Evolutionary conservation across 768 basidiomycete species (phyloP).

Genomic region (Leccinum rimulosum): DNA sequence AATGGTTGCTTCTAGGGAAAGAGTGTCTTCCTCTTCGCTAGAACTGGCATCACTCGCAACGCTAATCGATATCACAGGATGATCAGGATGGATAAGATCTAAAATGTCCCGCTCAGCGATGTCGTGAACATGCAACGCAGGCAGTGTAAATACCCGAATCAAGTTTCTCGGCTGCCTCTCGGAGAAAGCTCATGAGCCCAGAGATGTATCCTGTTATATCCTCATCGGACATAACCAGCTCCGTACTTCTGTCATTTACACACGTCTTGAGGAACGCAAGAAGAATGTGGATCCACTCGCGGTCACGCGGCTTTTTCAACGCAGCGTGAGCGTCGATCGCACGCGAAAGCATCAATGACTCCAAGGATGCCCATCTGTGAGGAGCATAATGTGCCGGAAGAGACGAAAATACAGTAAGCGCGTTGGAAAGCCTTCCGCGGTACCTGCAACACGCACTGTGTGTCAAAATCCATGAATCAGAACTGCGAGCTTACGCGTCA

Average conservation of each 20-base stretch:
- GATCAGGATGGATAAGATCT: constrained; percentile 70
- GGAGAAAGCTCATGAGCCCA: constrained; percentile 48
- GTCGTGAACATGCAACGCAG: constrained; percentile 1
- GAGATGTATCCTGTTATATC: constrained; percentile 52
- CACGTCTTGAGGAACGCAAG: constrained; percentile 74
- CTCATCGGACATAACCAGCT: constrained; percentile 52
- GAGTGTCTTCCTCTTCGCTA: constrained; percentile 65
- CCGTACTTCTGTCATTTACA: constrained; percentile 51
- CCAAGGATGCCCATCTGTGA: constrained; percentile 76
- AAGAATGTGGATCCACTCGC: constrained; percentile 78
- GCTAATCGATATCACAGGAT: constrained; percentile 61
- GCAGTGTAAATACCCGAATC: constrained; percentile 46
- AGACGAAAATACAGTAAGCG: constrained; percentile 69
- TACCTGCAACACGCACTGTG: constrained; percentile 43
- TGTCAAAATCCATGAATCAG: not conserved
- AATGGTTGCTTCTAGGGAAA: constrained; percentile 55
- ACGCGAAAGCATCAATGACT: constrained; percentile 73
- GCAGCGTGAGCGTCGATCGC: constrained; percentile 66
- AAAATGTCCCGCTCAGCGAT: constrained; percentile 11
- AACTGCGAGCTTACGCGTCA: constrained; percentile 65
- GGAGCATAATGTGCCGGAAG: constrained; percentile 86
- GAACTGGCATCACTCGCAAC: constrained; percentile 46
- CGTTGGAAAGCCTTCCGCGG: constrained; percentile 59
- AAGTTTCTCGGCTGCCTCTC: constrained; percentile 46
- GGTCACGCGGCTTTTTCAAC: constrained; percentile 57